Percentiles rank a stretch among this genome's conserved stretches.
These are phyloP conservation scores for Tetrastigma voinierianum DNA, from an alignment of 164 flowering plant species.

Conservation along the genomic window DNA sequence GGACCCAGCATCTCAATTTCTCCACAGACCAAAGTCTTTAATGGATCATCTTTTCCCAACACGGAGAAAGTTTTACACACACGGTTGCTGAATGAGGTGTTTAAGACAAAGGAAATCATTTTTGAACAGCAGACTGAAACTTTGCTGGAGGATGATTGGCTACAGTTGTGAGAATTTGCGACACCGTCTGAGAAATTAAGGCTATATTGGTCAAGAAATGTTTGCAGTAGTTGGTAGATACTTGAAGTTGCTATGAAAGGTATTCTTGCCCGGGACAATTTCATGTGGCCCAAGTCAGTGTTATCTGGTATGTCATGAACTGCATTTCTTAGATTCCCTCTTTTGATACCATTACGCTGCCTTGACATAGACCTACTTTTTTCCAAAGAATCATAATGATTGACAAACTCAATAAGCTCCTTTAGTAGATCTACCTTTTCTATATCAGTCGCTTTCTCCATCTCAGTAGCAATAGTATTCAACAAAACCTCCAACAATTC, in stretches of 20 bases:
- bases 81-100: no score
- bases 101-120: constrained; percentile 47
- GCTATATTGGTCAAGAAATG: constrained; percentile 28
- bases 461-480: constrained; percentile 51
- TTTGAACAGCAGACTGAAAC: constrained; percentile 24
- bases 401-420: constrained; percentile 56
- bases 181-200: constrained; percentile 13
- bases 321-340: constrained; percentile 28
- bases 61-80: constrained; percentile 38
- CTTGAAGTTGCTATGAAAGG: constrained; percentile 69
- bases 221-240: constrained; percentile 44
- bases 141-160: constrained; percentile 38
- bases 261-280: constrained; percentile 29
- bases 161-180: constrained; percentile 40
- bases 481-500: constrained; percentile 69
- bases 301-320: constrained; percentile 27
- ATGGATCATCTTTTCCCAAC: constrained; percentile 44
- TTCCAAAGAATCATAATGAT: constrained; percentile 47
- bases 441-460: constrained; percentile 53
- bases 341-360: constrained; percentile 28
- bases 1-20: constrained; percentile 60
- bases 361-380: constrained; percentile 28
- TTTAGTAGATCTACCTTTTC: constrained; percentile 50
- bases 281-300: constrained; percentile 24
- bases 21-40: constrained; percentile 56